Base-by-base conservation (phyloP, 2,329 filamentous ascomycete genomes). In the Verticillium nubilum region DNA sequence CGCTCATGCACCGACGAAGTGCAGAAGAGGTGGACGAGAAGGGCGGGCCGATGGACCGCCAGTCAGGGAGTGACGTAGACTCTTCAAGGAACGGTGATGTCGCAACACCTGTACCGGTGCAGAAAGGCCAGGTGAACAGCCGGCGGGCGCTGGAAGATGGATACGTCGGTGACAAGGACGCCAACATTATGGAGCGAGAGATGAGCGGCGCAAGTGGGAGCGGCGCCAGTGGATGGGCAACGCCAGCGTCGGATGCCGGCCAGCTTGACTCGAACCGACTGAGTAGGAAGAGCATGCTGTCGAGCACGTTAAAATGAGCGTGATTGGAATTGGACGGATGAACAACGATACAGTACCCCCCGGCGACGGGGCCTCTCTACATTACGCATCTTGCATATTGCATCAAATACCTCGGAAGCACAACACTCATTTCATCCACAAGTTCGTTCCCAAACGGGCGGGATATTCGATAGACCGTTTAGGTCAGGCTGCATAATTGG, bases 21-120 rank as follows among this genome's bases (percentile, higher is more conserved):
- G 56, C 52, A n/a, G 57, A 54, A 17, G 61, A 61, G 7, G 50
- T 61, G 23, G 59, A 61, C 27, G 61, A 64, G 31, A 63, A 64
- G 52, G 62, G 62, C 17, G 63, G 63, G 37, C 55, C 57, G 1
- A 35, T 58, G 19, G 62, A 63, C 5, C 26, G 54, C 7, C 56
- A 57, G 12, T 53, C 56, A 12, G 59, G 59, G 7, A 64, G 58
- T 26, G 62, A 62, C 2, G 53, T 52, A 23, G 56, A 52, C 4
- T 26, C 35, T 5, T 27, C 37, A 5, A 52, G 26, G 27, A 25
- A n/a, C 10, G 19, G 42, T 12, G 17, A 25, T 10, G 25, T 27
- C 15, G 26, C 29, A 13, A 26, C 37, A 15, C 26, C 37, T 7
- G 25, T 42, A 15, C 17, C 42, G 4, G 15, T 42, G 26, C 25